A percentile compares a stretch with the other conserved stretches of the same genome.
Conservation (phyloP, 2,329 filamentous ascomycete species). For the Bisporella sp. region DNA sequence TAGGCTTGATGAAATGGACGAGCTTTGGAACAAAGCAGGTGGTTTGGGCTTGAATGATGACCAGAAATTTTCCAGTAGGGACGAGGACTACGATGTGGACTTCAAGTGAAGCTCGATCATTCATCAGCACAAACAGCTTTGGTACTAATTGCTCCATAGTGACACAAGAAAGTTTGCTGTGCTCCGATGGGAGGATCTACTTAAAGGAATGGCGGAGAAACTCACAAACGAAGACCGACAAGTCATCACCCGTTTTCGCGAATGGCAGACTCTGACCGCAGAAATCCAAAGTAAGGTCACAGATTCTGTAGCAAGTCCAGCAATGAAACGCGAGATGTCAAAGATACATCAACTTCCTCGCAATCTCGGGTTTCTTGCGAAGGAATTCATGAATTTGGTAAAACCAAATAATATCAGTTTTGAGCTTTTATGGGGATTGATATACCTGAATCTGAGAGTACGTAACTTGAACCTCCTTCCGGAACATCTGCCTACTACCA, state of each 20-base stretch:
- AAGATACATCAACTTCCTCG: not conserved
- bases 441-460: not conserved
- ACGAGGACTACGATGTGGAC: not conserved
- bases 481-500: not conserved
- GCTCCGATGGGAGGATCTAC: constrained; percentile 1
- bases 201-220: not conserved
- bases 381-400: not conserved
- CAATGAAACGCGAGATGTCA: constrained; percentile 1
- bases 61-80: not conserved
- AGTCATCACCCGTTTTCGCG: not conserved
- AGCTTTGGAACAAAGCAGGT: too few relatives aligned
- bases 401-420: not conserved
- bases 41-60: not conserved
- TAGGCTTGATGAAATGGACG: too few relatives aligned
- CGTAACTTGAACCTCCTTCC: not conserved
- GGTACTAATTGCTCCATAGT: not conserved
- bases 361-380: not conserved
- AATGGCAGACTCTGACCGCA: not conserved
- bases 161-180: not conserved
- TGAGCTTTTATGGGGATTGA: not conserved
- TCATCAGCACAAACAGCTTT: not conserved
- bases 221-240: not conserved
- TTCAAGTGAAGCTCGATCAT: not conserved
- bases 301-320: not conserved
- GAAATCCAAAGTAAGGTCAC: constrained; percentile 3